Evolutionary conservation across 2,329 filamentous ascomycete genomes (phyloP).

Genomic region (Beauveria rudraprayagi): DNA sequence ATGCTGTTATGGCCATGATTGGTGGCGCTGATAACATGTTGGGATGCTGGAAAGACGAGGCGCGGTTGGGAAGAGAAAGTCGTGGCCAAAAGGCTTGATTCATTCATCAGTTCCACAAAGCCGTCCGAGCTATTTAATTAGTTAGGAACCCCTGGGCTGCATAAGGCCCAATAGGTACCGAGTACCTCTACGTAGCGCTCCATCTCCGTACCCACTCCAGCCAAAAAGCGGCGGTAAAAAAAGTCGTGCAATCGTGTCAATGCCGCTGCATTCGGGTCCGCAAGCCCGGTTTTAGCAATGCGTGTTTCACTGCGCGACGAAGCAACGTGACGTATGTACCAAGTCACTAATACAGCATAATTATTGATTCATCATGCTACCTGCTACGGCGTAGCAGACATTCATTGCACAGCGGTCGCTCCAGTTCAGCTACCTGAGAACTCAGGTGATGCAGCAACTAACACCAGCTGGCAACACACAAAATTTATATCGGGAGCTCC

Average conservation of each 20-base stretch:
- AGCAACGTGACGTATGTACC: background rate
- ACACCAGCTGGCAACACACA: background rate
- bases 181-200: too few relatives aligned
- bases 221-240: background rate
- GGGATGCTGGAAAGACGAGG: background rate
- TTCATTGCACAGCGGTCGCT: background rate
- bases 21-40: background rate
- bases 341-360: too few relatives aligned
- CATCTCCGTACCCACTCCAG: background rate
- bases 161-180: background rate
- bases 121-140: background rate
- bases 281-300: background rate
- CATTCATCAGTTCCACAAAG: background rate
- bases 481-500: background rate
- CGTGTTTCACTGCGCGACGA: background rate
- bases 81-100: background rate
- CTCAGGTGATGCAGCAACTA: background rate
- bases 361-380: background rate
- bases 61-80: background rate
- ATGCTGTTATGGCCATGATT: background rate
- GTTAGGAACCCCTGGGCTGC: background rate
- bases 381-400: background rate
- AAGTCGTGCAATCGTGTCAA: background rate
- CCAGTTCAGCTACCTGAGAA: background rate
- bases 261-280: background rate